Conservation (phyloP, 306 rosid genomes). For the Castanea sativa region DNA sequence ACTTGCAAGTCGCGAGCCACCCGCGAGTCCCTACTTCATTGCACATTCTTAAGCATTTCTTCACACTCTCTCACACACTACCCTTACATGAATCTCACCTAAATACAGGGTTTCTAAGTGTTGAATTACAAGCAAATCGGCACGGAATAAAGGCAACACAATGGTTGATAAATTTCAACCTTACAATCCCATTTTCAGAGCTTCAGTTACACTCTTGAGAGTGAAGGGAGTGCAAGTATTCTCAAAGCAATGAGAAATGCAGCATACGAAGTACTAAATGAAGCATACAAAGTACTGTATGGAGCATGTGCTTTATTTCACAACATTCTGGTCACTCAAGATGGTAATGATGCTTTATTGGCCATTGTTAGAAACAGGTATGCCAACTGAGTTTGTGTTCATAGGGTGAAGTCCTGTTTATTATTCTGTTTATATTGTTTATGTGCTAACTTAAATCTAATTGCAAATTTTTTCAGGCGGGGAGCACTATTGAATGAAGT, state of each 20-base stretch:
- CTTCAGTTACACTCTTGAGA: conserved; percentile 65
- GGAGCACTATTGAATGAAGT: conserved; percentile 60
- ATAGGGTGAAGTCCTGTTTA: neutral
- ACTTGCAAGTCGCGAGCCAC: no score
- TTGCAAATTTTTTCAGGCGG: conserved; percentile 46
- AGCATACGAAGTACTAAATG: conserved; percentile 54
- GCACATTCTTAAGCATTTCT: no score
- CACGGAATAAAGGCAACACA: no score
- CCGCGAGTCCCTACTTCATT: no score
- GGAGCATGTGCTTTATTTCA: conserved; percentile 95
- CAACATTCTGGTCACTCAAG: conserved; percentile 43
- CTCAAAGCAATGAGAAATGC: conserved; percentile 46
- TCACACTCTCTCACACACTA: no score
- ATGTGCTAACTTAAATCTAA: conserved; percentile 15
- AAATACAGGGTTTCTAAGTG: no score
- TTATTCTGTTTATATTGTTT: conserved; percentile 5
- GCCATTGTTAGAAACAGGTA: conserved; percentile 86
- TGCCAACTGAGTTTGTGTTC: conserved; percentile 5
- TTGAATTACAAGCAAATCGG: no score
- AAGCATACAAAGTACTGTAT: conserved; percentile 17
- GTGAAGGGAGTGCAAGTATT: conserved; percentile 44
- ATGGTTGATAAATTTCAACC: no score
- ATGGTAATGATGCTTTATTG: conserved; percentile 62
- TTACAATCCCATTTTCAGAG: conserved; percentile 36
- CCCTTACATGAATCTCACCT: no score